Conservation (phyloP, 2,329 filamentous ascomycete genomes). For the Neonectria magnoliae region DNA sequence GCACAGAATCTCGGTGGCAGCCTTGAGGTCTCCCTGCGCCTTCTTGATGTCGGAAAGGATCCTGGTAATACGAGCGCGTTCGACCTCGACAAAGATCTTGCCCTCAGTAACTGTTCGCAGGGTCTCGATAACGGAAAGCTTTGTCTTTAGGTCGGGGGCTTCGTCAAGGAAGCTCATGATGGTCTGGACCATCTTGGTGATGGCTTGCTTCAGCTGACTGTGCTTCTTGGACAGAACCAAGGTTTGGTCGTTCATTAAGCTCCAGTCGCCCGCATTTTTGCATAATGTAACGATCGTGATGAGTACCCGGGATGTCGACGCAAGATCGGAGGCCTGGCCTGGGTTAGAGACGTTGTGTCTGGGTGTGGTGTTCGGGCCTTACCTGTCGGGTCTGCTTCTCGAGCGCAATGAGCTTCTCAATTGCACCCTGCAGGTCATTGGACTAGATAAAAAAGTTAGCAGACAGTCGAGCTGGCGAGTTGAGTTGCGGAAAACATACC, state of each 20-base stretch:
- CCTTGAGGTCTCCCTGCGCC: conserved; percentile 88
- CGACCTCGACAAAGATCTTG: conserved; percentile 99
- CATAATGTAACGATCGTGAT: conserved; percentile 91
- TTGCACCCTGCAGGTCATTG: conserved; percentile 80
- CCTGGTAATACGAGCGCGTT: conserved; percentile 92
- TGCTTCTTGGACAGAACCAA: conserved; percentile 98
- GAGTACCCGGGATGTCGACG: conserved; percentile 90
- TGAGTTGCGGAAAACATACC: conserved; percentile 62
- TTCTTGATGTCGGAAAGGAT: conserved; percentile 99
- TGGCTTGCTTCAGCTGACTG: conserved; percentile 98
- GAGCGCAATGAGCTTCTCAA: conserved; percentile 90
- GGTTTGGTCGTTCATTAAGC: conserved; percentile 94
- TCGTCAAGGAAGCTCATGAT: conserved; percentile 92
- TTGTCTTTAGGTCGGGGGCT: conserved; percentile 85
- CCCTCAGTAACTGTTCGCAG: conserved; percentile 96
- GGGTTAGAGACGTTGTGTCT: conserved; percentile 28
- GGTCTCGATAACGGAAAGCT: conserved; percentile 93
- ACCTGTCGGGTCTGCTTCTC: conserved; percentile 99
- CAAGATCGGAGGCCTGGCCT: conserved; percentile 88
- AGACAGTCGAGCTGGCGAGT: background rate
- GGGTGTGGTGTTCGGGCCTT: conserved; percentile 40
- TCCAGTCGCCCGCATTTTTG: conserved; percentile 94
- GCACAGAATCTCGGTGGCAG: conserved; percentile 91
- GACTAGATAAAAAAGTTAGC: conserved; percentile 55
- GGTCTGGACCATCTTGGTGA: conserved; percentile 98